A percentile compares a stretch with the other conserved stretches of the same genome.
Evolutionary conservation across 2,329 filamentous ascomycete species (phyloP).

Genomic region (Magnaporthiopsis poae): DNA sequence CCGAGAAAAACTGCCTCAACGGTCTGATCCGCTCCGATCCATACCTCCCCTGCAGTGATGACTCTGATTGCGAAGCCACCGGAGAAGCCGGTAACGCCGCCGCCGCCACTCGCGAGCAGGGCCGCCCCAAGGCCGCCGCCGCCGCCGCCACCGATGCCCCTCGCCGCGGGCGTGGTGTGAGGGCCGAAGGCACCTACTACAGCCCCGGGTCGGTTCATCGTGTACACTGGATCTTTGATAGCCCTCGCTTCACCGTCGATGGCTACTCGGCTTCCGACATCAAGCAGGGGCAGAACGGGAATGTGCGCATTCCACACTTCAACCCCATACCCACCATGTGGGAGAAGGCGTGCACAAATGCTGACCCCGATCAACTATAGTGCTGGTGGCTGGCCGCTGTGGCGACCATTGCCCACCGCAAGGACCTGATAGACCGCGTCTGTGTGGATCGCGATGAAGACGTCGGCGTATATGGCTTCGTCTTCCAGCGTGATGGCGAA

Average conservation of each 20-base stretch:
- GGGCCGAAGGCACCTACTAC: conserved; percentile 15
- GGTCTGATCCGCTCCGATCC: conserved; percentile 17
- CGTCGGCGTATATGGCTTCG: conserved; percentile 26
- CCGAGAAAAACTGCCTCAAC: conserved; percentile 27
- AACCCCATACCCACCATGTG: background rate
- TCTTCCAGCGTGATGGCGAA: conserved; percentile 44
- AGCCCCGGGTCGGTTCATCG: conserved; percentile 31
- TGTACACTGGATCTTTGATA: conserved; percentile 46
- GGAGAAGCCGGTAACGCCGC: conserved; percentile 7
- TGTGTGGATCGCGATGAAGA: conserved; percentile 58
- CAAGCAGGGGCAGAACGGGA: conserved; percentile 42
- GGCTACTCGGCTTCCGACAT: conserved; percentile 36
- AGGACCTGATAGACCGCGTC: conserved; percentile 53
- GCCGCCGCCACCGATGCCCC: background rate
- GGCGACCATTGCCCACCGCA: conserved; percentile 57
- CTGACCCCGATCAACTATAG: background rate
- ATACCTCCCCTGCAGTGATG: conserved; percentile 8
- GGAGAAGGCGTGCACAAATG: background rate
- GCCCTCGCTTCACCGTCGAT: conserved; percentile 53
- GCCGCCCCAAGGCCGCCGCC: too few species aligned
- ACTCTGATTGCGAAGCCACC: background rate
- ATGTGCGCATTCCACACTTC: conserved; percentile 23
- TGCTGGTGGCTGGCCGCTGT: conserved; percentile 67
- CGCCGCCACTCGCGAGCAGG: background rate
- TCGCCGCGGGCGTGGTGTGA: conserved; percentile 2